Conservation (phyloP, 768 basidiomycete genomes). For the Macrocybe gigantea region DNA sequence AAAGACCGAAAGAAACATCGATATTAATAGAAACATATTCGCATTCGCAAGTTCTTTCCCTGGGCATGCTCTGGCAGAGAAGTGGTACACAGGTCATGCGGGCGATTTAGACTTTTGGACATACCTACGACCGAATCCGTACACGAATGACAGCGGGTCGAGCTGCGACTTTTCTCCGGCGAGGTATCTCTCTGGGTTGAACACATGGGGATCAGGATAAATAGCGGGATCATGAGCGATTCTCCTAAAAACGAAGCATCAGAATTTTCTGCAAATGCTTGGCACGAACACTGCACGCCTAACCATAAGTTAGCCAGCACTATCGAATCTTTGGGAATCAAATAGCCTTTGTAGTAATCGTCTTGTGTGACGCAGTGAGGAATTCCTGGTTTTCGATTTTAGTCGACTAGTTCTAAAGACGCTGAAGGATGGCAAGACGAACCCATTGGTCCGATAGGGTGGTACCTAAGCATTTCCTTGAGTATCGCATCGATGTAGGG, state of each 20-base stretch:
- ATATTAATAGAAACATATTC: conserved; percentile 14
- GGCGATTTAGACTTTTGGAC: conserved; percentile 10
- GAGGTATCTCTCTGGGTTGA: conserved; percentile 43
- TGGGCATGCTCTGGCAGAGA: conserved; percentile 24
- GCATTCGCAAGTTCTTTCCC: conserved; percentile 25
- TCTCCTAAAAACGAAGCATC: conserved; percentile 15
- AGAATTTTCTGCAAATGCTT: neutral
- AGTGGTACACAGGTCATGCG: conserved; percentile 1
- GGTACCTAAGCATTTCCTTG: neutral
- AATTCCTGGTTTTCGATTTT: conserved; percentile 13
- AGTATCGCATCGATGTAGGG: no score
- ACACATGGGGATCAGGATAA: conserved; percentile 29
- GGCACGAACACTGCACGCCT: neutral
- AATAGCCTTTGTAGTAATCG: conserved; percentile 39
- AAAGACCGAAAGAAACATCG: conserved; percentile 4
- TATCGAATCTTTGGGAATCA: conserved; percentile 35
- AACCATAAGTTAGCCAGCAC: conserved; percentile 30
- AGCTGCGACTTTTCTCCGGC: conserved; percentile 19
- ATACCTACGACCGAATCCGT: conserved; percentile 35
- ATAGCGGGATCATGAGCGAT: conserved; percentile 26
- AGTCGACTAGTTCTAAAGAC: neutral
- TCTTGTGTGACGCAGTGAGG: conserved; percentile 30
- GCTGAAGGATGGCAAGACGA: neutral
- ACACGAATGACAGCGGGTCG: conserved; percentile 25
- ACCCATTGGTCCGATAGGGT: no score